Conservation (phyloP, 495 filamentous ascomycete species). For the Aspergillus mulundensis region DNA sequence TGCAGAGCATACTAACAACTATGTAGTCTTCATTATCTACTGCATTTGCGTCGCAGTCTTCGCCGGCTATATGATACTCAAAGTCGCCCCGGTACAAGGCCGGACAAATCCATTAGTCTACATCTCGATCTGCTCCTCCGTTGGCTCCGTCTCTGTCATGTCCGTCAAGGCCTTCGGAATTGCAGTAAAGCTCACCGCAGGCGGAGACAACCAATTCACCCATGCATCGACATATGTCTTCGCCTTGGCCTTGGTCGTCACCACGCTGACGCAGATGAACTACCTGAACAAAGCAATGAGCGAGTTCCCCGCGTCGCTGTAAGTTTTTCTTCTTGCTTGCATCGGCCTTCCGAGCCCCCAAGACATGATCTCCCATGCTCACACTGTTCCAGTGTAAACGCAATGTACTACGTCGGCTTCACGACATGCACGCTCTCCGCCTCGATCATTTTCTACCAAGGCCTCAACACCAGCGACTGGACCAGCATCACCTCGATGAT, state of each 20-base stretch:
- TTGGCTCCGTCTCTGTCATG: constrained; percentile 98
- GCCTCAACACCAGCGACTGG: constrained; percentile 91
- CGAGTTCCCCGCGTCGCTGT: constrained; percentile 98
- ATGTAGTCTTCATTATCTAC: constrained; percentile 79
- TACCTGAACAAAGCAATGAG: constrained; percentile 99
- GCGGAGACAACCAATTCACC: constrained; percentile 87
- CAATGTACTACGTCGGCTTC: constrained; percentile 98
- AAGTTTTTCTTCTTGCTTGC: constrained; percentile 31
- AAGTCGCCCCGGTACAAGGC: constrained; percentile 79
- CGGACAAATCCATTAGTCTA: constrained; percentile 93
- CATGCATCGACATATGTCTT: constrained; percentile 96
- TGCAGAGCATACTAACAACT: background rate
- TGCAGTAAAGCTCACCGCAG: constrained; percentile 86
- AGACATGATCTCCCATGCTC: too few species aligned
- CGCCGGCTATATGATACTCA: constrained; percentile 94
- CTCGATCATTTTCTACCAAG: constrained; percentile 96
- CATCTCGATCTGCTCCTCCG: constrained; percentile 93
- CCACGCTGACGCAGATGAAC: constrained; percentile 98
- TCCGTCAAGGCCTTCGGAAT: constrained; percentile 97
- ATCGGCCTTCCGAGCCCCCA: too few species aligned
- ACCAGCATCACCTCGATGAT: constrained; percentile 92
- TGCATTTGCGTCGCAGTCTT: constrained; percentile 74
- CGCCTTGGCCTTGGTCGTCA: constrained; percentile 82
- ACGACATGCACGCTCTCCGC: constrained; percentile 91
- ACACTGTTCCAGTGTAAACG: constrained; percentile 69